Percentiles rank a stretch among this genome's conserved stretches.
phyloP scores from a whole-genome alignment of 805 yeast genomes.

The Debaryomyces prosopidis region DNA sequence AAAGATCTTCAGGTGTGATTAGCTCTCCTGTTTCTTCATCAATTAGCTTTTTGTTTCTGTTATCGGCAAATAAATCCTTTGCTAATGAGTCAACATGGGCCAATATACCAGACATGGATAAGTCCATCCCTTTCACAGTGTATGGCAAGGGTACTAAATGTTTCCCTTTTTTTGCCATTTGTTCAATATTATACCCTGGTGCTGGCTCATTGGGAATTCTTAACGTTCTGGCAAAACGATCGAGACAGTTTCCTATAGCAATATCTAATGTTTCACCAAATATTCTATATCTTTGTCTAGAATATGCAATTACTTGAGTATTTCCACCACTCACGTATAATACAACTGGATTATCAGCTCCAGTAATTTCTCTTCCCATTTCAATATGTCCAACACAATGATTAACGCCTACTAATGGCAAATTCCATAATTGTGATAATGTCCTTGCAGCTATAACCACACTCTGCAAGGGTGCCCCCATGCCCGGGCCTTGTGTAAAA shows the following conservation, averaged over 20 bases:
- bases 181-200: constrained; percentile 97
- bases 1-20: constrained; percentile 81
- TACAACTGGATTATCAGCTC: constrained; percentile 97
- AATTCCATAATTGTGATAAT: constrained; percentile 70
- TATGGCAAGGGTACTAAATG: constrained; percentile 80
- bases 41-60: constrained; percentile 37
- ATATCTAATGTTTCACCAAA: constrained; percentile 99
- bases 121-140: constrained; percentile 98
- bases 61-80: constrained; percentile 57
- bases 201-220: constrained; percentile 90
- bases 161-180: constrained; percentile 73
- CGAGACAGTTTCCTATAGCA: constrained; percentile 96
- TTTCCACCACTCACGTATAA: constrained; percentile 97
- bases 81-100: constrained; percentile 84
- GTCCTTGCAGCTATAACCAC: constrained; percentile 93
- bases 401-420: constrained; percentile 91
- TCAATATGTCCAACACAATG: constrained; percentile 98
- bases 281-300: constrained; percentile 90
- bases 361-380: constrained; percentile 98
- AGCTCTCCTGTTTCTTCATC: constrained; percentile 47
- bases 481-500: constrained; percentile 98
- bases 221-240: constrained; percentile 90
- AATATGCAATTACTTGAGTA: constrained; percentile 96
- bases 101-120: constrained; percentile 93
- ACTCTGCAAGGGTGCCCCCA: constrained; percentile 97